Evolutionary conservation across 305 asterid genomes (phyloP), one percentile per base, ranked within the genome.

Genomic region (Fraxinus dipetala): DNA sequence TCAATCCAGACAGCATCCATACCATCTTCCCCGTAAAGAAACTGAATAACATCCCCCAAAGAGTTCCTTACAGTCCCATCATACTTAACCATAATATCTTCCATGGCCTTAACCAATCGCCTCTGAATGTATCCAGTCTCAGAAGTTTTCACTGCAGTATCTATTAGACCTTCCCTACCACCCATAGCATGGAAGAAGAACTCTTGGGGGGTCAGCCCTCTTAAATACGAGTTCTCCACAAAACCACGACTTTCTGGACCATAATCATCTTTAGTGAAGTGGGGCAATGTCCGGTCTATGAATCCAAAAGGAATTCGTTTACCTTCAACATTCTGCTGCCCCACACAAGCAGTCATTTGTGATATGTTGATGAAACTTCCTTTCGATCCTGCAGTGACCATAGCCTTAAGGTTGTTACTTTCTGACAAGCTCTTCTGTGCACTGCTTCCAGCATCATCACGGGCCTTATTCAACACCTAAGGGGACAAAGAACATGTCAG

Each of bases 221-320:
- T 92, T 43, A 96, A 93, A 84, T 96, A 96, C 11, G 99, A 96
- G 87, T 96, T 96, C 93, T 94, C 99, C 80, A 96, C 99, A 89
- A 96, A 96, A 69, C 99, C 99, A 87, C 99, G 99, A 90, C 98
- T 93, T 91, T 96, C 99, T 10, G 99, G 98, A 78, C 99, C 99
- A 78, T 73, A 91, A 87, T 96, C 99, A 81, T 96, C 95, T 84
- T 90, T 91, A 56, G 97, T 93, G 85, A 96, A 96, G 86, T 96
- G 99, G 20, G 99, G 99, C 73, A 96, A 90, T 2, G 99, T 93
- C 40, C 99, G 94, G 40, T 88, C 93, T 34, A 91, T 89, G 87
- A 96, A 96, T 40, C 99, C 99, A 85, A 91, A 96, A 36, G 99
- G 99, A 80, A 96, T 96, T 78, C 99, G 98, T 81, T 96, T 96